Evolutionary conservation across 768 basidiomycete genomes (phyloP), one percentile per base, ranked within the genome.

Genomic region (Collybia mongolica): DNA sequence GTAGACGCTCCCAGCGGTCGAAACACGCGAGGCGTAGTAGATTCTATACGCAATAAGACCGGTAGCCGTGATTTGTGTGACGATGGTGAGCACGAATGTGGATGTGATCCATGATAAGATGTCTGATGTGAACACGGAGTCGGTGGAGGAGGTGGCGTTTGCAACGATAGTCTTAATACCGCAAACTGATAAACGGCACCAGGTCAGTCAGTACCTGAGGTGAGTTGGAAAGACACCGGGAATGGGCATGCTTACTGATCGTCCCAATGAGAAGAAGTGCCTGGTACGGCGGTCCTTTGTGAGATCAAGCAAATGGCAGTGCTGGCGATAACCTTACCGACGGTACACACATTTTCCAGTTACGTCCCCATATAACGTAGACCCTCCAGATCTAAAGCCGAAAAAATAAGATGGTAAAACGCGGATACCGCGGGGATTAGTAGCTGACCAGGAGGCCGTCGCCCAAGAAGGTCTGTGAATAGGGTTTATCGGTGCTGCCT

Each of bases 61-160:
- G 18, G 64, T 64, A 22, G 64, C 57, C 17, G 57, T 58, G 15
- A 61, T 47, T 49, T 65, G 64, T 6, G 64, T 65, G 12, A 54
- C 54, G 42, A 65, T 65, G 35, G 61, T 65, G 18, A 65, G 55
- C 9, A 56, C 54, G 39, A 65, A 65, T 5, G 60, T 59, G 8
- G 64, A 58, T 6, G 64, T 64, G 22, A 64, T 50, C 64, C 64
- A 65, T 19, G 54, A 52, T 18, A 62, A 40, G 37, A 65, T 64
- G 26, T 55, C 56, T 2, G 60, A 55, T 44, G 57, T 59, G 41
- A 65, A 65, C 23, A 64, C 62, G 32, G 64, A 65, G 32, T 54
- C 56, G 51, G 57, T 53, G 11, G 59, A 53, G 15, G 55, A 54
- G 6, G 52, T 47, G 9, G 54, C 55, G 38, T 64, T 60, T 3